These are phyloP conservation scores for Lichtheimia corymbifera DNA, from an alignment of 371 early-diverging fungal species.

Conservation along the genomic window DNA sequence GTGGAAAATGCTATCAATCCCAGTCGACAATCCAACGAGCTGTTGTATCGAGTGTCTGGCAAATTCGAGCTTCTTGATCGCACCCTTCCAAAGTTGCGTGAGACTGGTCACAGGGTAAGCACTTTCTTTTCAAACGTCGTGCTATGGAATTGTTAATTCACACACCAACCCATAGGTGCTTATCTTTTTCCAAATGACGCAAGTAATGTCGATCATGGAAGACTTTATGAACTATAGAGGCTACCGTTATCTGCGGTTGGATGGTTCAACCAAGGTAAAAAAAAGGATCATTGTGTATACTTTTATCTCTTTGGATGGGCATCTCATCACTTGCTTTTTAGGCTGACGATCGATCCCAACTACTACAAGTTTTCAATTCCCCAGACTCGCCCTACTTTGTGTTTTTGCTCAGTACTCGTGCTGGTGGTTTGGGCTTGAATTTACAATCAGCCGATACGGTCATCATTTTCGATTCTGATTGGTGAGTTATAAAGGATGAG, in stretches of 20 bases:
- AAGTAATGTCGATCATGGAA: constrained; percentile 96
- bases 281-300: neutral
- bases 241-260: constrained; percentile 87
- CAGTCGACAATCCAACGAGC: constrained; percentile 48
- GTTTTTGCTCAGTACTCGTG: constrained; percentile 97
- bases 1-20: constrained; percentile 86
- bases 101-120: constrained; percentile 82
- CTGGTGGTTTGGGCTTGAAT: constrained; percentile 99
- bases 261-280: constrained; percentile 87
- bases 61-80: constrained; percentile 98
- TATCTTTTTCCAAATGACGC: constrained; percentile 99
- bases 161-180: constrained; percentile 55
- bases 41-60: constrained; percentile 82
- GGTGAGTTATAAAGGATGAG: constrained; percentile 42
- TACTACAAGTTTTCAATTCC: constrained; percentile 84
- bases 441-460: constrained; percentile 99
- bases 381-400: constrained; percentile 85
- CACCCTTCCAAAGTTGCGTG: constrained; percentile 88
- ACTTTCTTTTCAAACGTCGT: neutral
- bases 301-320: too few species aligned
- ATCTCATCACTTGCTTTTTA: neutral
- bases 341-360: constrained; percentile 82
- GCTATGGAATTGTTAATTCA: neutral
- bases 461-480: constrained; percentile 99
- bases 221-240: constrained; percentile 85